Base-by-base conservation (phyloP, 31 red algal genomes). In the Asparagopsis taxiformis region DNA sequence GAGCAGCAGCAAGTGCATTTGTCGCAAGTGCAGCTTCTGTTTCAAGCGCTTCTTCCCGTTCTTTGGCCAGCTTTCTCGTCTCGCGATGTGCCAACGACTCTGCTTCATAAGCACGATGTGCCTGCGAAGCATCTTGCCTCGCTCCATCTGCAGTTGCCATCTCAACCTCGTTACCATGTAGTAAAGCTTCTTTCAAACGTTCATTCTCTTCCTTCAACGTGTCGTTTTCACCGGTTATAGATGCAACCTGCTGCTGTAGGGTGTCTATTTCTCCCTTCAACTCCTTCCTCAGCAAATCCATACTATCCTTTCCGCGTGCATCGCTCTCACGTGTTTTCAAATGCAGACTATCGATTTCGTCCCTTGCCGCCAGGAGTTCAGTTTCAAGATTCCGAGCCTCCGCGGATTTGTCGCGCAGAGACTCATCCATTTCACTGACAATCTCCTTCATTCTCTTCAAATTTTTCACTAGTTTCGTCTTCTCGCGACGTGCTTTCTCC, bases 381-480 rank as follows among this genome's bases (percentile, higher is more conserved):
- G 41, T 55, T 44, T 71, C 67, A 23, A 87, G 55, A 52, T 43
- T 28, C 41, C 73, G 74, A 28, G 72, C 72, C 5, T 87, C 74
- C 30, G 68, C 82, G 24, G 82, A 77, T 35, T 87, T 79, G 31
- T 87, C 74, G 30, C 59, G 56, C 21, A 87, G 66, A 50, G 79
- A 62, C 31, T 84, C 79, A 59, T 87, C 82, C 72, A 74, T 64
- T 31, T 87, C 82, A 17, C 24, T 53, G 24, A 87, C 71, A 59
- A 87, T 68, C 21, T 75, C 68, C 51, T 87, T 87, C 71, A 77
- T 70, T 34, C 71, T 44, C 35, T 87, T 87, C 34, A 87, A 68
- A 68, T 87, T 87, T 62, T 87, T 73, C 2, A 77, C 69, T 8
- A 87, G 72, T 71, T 76, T 87, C 26, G 39, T 55, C 20, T 59